Evolutionary conservation across 108 stramenopile genomes (phyloP).

Genomic region (Fragilaria radians): DNA sequence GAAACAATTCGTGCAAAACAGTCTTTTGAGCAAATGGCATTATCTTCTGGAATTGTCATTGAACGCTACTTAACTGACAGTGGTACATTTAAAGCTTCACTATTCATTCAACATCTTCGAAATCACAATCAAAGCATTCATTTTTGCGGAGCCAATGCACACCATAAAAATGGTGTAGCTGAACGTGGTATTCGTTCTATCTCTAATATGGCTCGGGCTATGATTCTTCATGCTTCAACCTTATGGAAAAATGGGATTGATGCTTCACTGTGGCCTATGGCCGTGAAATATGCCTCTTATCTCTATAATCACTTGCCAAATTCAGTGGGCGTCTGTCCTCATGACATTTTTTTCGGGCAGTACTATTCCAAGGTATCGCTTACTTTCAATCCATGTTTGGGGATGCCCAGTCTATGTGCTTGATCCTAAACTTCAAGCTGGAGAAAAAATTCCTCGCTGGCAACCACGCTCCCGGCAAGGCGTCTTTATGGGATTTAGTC

Average conservation of each 20-base stretch:
- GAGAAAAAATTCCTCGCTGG: slow-evolving; percentile 34
- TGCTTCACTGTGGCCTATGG: slow-evolving; percentile 38
- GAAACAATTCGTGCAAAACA: slow-evolving; percentile 22
- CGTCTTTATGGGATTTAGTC: slow-evolving; percentile 27
- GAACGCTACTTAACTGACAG: slow-evolving; percentile 26
- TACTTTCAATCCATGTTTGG: slow-evolving; percentile 18
- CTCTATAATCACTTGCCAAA: slow-evolving; percentile 32
- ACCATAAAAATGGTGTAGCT: slow-evolving; percentile 53
- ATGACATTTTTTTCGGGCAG: slow-evolving; percentile 13
- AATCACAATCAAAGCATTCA: slow-evolving; percentile 8
- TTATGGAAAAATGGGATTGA: slow-evolving; percentile 26
- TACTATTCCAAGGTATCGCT: neutral
- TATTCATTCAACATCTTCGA: slow-evolving; percentile 1
- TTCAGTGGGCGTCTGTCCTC: slow-evolving; percentile 19
- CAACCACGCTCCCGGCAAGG: slow-evolving; percentile 25
- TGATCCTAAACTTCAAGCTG: slow-evolving; percentile 27
- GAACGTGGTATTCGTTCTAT: slow-evolving; percentile 35
- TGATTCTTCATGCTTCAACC: slow-evolving; percentile 31
- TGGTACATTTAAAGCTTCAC: slow-evolving; percentile 18
- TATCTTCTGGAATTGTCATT: slow-evolving; percentile 15
- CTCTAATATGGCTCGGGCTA: slow-evolving; percentile 21
- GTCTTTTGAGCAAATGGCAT: slow-evolving; percentile 8
- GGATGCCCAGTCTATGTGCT: slow-evolving; percentile 37
- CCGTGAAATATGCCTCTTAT: slow-evolving; percentile 37
- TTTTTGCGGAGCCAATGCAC: slow-evolving; percentile 37